These are phyloP conservation scores for Debaryomycetaceae sp. DNA, from an alignment of 1,139 yeast genomes.

Conservation along the genomic window DNA sequence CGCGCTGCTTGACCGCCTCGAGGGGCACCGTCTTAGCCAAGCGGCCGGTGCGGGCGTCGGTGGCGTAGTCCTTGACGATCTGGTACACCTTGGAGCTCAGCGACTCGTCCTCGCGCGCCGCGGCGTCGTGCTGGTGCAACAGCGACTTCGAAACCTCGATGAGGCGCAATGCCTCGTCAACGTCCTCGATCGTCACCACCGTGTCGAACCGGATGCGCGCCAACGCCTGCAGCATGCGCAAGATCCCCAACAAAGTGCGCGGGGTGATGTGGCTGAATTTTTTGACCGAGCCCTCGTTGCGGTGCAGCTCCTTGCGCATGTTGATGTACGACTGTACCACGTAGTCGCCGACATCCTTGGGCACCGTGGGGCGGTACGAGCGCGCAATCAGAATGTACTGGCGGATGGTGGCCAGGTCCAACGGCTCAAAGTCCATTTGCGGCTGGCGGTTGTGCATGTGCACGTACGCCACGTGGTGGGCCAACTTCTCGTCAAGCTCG, in stretches of 20 bases:
- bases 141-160: slow-evolving; percentile 84
- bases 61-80: slow-evolving; percentile 51
- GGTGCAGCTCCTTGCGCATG: slow-evolving; percentile 85
- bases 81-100: slow-evolving; percentile 57
- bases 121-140: slow-evolving; percentile 52
- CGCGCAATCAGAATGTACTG: slow-evolving; percentile 88
- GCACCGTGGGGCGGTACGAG: slow-evolving; percentile 78
- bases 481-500: slow-evolving; percentile 80
- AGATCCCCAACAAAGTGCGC: slow-evolving; percentile 84
- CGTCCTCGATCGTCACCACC: slow-evolving; percentile 71
- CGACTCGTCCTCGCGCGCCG: slow-evolving; percentile 48
- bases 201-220: slow-evolving; percentile 84
- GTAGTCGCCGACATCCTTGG: slow-evolving; percentile 83
- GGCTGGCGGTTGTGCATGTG: slow-evolving; percentile 94
- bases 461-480: slow-evolving; percentile 90
- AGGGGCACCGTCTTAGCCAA: slow-evolving; percentile 45
- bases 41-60: slow-evolving; percentile 38
- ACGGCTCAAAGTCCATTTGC: slow-evolving; percentile 65
- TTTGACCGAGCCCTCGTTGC: slow-evolving; percentile 70
- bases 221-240: slow-evolving; percentile 90
- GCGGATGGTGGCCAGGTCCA: slow-evolving; percentile 76
- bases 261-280: slow-evolving; percentile 91
- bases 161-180: slow-evolving; percentile 91
- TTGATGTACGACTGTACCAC: slow-evolving; percentile 84
- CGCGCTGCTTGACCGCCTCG: slow-evolving; percentile 60